phyloP scores from a whole-genome alignment of 164 flowering plant species.

The Warburgia ugandensis region DNA sequence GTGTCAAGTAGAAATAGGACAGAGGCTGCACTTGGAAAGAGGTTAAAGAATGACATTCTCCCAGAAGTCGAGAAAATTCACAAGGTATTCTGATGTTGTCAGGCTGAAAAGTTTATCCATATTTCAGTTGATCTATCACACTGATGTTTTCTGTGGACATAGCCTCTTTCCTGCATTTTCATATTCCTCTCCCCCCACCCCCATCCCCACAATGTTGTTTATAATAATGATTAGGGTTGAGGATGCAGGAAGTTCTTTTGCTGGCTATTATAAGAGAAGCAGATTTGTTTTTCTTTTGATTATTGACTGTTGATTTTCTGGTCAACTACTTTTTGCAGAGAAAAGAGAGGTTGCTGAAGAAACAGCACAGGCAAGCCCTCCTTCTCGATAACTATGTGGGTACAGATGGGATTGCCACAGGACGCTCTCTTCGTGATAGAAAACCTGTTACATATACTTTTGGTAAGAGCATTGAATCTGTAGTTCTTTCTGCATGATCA shows the following conservation, averaged over 20 bases:
- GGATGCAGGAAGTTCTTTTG: no score
- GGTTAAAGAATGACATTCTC: constrained; percentile 83
- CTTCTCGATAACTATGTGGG: constrained; percentile 71
- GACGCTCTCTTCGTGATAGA: constrained; percentile 95
- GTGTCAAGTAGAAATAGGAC: constrained; percentile 81
- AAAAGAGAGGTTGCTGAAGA: constrained; percentile 86
- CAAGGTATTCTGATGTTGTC: no score
- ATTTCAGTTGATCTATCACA: background rate
- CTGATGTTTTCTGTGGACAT: no score
- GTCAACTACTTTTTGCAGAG: constrained; percentile 36
- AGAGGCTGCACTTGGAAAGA: constrained; percentile 85
- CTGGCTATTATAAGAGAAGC: no score
- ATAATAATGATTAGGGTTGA: no score
- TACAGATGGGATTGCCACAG: constrained; percentile 75
- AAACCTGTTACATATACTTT: constrained; percentile 96
- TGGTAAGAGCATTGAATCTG: constrained; percentile 43
- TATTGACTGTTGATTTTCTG: constrained; percentile 6
- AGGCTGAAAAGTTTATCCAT: no score
- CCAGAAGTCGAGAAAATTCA: constrained; percentile 94
- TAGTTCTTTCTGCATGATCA: background rate
- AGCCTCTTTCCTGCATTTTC: no score
- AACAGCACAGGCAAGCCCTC: constrained; percentile 92
- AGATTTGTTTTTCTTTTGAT: no score
- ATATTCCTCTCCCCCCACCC: background rate
- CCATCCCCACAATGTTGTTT: background rate